Evolutionary conservation across 495 filamentous ascomycete genomes (phyloP), one percentile per base, ranked within the genome.

Genomic region (Annulohypoxylon maeteangense): DNA sequence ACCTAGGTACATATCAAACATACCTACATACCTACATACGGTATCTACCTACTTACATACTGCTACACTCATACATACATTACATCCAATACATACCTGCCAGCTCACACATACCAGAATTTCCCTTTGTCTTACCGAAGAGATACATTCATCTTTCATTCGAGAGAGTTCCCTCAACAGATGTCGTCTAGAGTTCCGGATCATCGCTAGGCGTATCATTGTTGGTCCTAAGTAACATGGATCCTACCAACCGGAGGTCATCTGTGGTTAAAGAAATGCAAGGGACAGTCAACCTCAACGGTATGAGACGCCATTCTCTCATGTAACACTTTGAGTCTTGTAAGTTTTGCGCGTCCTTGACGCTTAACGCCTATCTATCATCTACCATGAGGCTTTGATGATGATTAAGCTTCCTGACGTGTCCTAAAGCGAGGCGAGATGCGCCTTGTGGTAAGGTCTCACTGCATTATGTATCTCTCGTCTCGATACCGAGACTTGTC

Each of bases 391-490:
- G 38, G 51, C 29, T 20, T 57, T 66, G 45, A 56, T 67, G 67
- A 65, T 67, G 67, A 68, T 70, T 70, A 74, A 74, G 71, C 71
- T 63, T 62, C 71, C 42, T 69, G 57, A 70, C 62, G 67, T 70
- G 71, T 74, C 44, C 62, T 22, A 74, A 18, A 74, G 62, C 71
- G 60, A 70, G 66, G 66, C 59, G 65, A 75, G 69, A 62, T 62
- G 64, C 67, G 64, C 54, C 65, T 50, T 68, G 61, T 65, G 69
- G 59, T 59, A 66, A 68, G 58, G 68, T 72, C 70, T 66, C 71
- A 76, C 72, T 66, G 68, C 75, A 75, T 71, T 58, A 70, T 69
- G 68, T 73, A 65, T 56, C 34, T 59, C 45, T 63, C 34, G 62
- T 60, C 36, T 67, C 62, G 58, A 74, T 69, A 62, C 71, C 71